Base-by-base conservation (phyloP, 192 early-diverging fungal genomes). In the Geranomyces variabilis region DNA sequence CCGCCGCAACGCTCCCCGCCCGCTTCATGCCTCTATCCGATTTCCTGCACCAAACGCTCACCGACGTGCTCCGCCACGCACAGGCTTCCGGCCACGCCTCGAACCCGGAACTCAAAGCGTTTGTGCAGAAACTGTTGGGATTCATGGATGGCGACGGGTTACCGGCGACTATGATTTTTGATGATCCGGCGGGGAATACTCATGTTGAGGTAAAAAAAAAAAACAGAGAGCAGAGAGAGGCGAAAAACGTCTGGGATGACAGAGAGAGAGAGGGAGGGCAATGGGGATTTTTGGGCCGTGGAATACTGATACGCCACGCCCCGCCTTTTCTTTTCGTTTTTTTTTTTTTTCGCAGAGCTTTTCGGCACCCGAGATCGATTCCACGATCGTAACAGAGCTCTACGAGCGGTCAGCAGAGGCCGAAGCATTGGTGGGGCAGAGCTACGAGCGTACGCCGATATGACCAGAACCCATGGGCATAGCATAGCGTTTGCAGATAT, bases 171-270 rank as follows among this genome's bases (percentile, higher is more conserved):
- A 30, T 67, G 17, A 49, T 67, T 31, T 22, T 67, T 6, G 51
- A 49, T 17, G 66, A 67, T 30, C 66, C 66, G 17, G 53, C 66
- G 17, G 66, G 66, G 24, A 67, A 67, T 48, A 67, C 66, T 12
- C 30, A 55, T 29, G 21, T 67, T 14, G 49, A 67, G 63, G 63
- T 65, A n/a, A n/a, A n/a, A n/a, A n/a, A n/a, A n/a, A n/a, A n/a
- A n/a, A n/a, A n/a, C n/a, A n/a, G n/a, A n/a, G n/a, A n/a, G n/a
- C n/a, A n/a, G n/a, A n/a, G 26, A 0, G 22, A 15, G 14, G 13
- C 15, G 15, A 15, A 29, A 26, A 15, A 21, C 26, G 29, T 29
- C 57, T 26, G n/a, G n/a, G n/a, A n/a, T n/a, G n/a, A n/a, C n/a
- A n/a, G n/a, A n/a, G n/a, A n/a, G n/a, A n/a, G n/a, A n/a, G n/a